phyloP scores from a whole-genome alignment of 345 rosid genomes.

The Eucalyptus coolabah region DNA sequence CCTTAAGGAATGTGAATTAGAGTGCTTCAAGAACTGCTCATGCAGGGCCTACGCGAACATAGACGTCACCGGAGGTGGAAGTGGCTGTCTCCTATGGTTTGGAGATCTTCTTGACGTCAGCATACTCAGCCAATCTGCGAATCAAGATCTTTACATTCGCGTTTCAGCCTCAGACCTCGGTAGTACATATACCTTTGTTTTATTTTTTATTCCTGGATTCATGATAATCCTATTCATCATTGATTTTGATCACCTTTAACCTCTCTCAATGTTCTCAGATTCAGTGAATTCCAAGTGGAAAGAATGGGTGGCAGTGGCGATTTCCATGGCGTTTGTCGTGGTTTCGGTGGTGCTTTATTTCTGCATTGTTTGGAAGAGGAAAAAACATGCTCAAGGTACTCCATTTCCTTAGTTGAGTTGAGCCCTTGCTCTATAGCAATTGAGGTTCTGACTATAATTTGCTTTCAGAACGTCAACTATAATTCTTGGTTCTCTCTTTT shows the following conservation, averaged over 20 bases:
- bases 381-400: background rate
- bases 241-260: background rate
- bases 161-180: background rate
- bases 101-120: too few relatives aligned
- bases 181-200: background rate
- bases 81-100: too few relatives aligned
- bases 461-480: background rate
- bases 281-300: background rate
- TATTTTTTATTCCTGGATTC: background rate
- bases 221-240: too few relatives aligned
- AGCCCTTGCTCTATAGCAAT: background rate
- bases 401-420: background rate
- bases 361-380: background rate
- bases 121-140: too few relatives aligned
- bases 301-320: background rate
- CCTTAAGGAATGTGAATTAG: too few relatives aligned
- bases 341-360: background rate
- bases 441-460: background rate
- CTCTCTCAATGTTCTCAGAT: background rate
- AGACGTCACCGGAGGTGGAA: background rate
- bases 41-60: background rate
- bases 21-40: background rate
- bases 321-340: background rate
- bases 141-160: too few relatives aligned
- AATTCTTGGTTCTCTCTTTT: background rate